Base-by-base conservation (phyloP, 2,329 filamentous ascomycete species). In the Scedosporium aurantiacum region DNA sequence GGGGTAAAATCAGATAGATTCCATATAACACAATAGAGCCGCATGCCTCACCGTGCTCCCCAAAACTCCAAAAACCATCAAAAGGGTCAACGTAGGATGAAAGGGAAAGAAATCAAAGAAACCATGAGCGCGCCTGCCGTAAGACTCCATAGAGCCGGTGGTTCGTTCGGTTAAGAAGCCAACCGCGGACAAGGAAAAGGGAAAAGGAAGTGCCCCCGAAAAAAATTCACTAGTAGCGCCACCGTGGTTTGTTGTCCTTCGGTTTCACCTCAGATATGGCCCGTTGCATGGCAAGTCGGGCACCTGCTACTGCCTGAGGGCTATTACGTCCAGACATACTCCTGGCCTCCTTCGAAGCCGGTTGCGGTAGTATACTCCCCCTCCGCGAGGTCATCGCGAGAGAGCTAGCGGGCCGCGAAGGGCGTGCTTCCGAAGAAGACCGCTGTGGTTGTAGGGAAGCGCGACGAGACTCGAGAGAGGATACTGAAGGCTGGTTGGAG, bases 391-490 rank as follows among this genome's bases (percentile, higher is more conserved):
- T 67, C 2, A 73, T 71, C 5, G 82, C 79, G 54, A 86, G 67
- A 2, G 84, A 86, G 68, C 82, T 86, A 52, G 78, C 79, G 10
- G 84, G 79, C 32, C 84, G 78, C 69, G 71, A 66, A 66, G 70
- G 25, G 66, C 68, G 61, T 63, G 71, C 69, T 32, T 67, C 69
- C 14, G 69, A 67, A 8, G 65, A 68, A 63, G 76, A 69, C 45
- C 68, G 67, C 16, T 75, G 73, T 2, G 81, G 79, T 61, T 84
- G 81, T 27, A 84, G 69, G 0, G 82, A 85, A 5, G 78, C 75
- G 32, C 82, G 78, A 21, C 83, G 77, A 60, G 74, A 78, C 47
- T 72, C 71, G 2, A 65, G 61, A 0, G 73, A 69, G 12, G 76
- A 74, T 62, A 75, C 73, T 8, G 82, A 81, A 2, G 72, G 68